Base-by-base conservation (phyloP, 345 rosid genomes). In the Jatropha curcas region DNA sequence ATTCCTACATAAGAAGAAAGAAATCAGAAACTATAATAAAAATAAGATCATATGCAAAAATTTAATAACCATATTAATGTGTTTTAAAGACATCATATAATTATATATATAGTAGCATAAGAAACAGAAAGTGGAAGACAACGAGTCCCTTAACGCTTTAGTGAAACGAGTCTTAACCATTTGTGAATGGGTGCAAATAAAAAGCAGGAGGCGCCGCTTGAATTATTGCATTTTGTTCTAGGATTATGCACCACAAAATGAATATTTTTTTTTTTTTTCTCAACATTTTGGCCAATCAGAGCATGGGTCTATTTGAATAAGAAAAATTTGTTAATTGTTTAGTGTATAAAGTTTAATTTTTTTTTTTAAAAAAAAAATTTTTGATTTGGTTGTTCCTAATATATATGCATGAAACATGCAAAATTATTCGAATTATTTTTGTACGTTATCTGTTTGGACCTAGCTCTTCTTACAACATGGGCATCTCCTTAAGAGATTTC, bases 181-280 rank as follows among this genome's bases (percentile, higher is more conserved):
- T 67, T 60, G 13, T 19, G 24, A 66, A 24, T 67, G 41, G 69
- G 65, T 67, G 64, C 60, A 60, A 48, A 16, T 16, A 16, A 48
- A 45, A 65, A 72, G 60, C 17, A 55, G 68, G 79, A 60, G 81
- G 80, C 82, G 83, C 82, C 80, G 76, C 71, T 77, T 77, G 77
- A 72, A 77, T 80, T 68, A 71, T 83, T 77, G 73, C 61, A 46
- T 39, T 9, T 64, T 27, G 74, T 60, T 46, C 16, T 57, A 8
- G 37, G 22, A 24, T 60, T 41, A 34, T 58, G 56, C 73, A 62
- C 67, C 35, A 34, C 57, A 60, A 52, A 73, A 11, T 5, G 35
- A 65, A 50, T 7, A 30, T 34, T 31, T 39, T 1, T 17, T 10
- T 24, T 30, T 35, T 57, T 52, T 76, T 33, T 39, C 5, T 46